These are phyloP conservation scores for Tetrapisispora arboricola DNA, from an alignment of 805 yeast genomes.

Conservation along the genomic window DNA sequence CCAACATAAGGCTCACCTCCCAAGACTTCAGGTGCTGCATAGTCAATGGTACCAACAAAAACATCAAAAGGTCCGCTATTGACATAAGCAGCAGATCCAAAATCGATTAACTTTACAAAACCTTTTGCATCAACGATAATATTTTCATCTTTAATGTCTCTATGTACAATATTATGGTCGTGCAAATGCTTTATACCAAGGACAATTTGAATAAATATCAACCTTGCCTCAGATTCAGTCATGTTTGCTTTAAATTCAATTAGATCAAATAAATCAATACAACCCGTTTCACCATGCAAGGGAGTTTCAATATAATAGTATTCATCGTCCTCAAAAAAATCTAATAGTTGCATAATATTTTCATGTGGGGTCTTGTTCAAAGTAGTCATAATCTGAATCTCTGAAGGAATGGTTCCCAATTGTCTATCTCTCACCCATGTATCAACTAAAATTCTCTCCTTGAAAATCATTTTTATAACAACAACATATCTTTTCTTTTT, in stretches of 20 bases:
- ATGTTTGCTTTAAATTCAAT: conserved; percentile 78
- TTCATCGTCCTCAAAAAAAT: conserved; percentile 85
- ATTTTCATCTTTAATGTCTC: conserved; percentile 94
- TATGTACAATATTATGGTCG: conserved; percentile 75
- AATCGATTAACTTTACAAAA: conserved; percentile 77
- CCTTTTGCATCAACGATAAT: conserved; percentile 79
- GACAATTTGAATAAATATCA: conserved; percentile 69
- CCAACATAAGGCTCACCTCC: conserved; percentile 86
- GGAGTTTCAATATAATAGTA: conserved; percentile 89
- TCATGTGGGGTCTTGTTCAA: conserved; percentile 72
- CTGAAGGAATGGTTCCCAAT: conserved; percentile 92
- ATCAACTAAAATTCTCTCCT: conserved; percentile 87
- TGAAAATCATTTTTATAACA: conserved; percentile 81
- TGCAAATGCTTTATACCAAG: conserved; percentile 77
- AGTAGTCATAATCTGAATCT: conserved; percentile 86
- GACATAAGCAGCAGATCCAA: conserved; percentile 89
- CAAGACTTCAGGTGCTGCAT: conserved; percentile 94
- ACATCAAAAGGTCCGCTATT: conserved; percentile 93
- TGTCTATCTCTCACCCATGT: conserved; percentile 93
- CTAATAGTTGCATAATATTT: conserved; percentile 73
- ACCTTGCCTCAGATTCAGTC: conserved; percentile 68
- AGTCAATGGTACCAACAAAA: conserved; percentile 94
- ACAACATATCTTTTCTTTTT: conserved; percentile 54
- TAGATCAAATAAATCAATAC: conserved; percentile 84
- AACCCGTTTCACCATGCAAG: conserved; percentile 82